Evolutionary conservation across 2,329 filamentous ascomycete species (phyloP), one percentile per base, ranked within the genome.

Genomic region (Phialemonium atrogriseum): DNA sequence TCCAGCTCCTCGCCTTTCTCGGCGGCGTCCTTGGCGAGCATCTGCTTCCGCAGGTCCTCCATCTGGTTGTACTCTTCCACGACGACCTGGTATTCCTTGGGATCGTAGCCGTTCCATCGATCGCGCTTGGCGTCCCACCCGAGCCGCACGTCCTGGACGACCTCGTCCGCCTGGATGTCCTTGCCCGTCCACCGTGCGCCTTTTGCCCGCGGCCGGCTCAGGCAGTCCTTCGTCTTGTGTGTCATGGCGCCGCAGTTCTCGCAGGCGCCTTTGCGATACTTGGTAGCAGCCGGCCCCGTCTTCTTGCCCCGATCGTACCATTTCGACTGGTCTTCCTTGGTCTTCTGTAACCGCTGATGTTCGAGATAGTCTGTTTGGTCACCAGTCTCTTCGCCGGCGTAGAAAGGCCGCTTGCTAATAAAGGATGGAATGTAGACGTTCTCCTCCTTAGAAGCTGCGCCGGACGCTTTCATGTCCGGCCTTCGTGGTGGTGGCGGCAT

Each of bases 341-440:
- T 79, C 46, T 84, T 83, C 36, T 87, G 79, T 16, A 89, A 68
- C 55, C 88, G 85, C 52, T 98, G 91, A 75, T 98, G 91, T 60
- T 94, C 86, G 43, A 98, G 84, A 55, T 96, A 98, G 51, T 96
- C 88, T 53, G 73, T 75, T 46, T 74, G 73, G 39, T 82, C 72
- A 80, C 76, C 43, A 80, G 32, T 19, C 52, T 87, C 84, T 47
- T 84, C 78, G 48, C 74, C 77, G 33, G 93, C 79, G 59, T 96
- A 98, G 62, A 98, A 98, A 5, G 91, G 91, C 46, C 93, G 88
- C 58, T 94, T 95, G 48, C 87, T 88, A 63, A 98, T 98, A 70
- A 95, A 98, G 33, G 84, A 79, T 5, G 91, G 91, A 50, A 98
- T 98, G 68, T 98, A 98, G 57, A 95, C 80, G 70, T 98, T 98